A percentile compares a stretch with the other conserved stretches of the same genome.
Conservation (phyloP, 73 alveolate species). For the Tetrahymena thermophila region DNA sequence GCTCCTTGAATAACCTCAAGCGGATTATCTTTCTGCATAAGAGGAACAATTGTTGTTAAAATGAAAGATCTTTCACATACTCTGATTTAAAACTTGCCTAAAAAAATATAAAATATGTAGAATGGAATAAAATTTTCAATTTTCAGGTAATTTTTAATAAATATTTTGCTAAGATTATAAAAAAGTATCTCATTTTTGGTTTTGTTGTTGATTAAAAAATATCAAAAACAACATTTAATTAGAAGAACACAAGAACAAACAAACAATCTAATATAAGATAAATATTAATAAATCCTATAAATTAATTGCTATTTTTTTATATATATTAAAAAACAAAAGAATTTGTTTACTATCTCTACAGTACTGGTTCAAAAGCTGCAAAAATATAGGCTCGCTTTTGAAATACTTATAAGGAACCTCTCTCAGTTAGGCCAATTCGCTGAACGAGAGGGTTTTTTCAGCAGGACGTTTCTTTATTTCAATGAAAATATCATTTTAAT, state of each 20-base stretch:
- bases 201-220: neutral
- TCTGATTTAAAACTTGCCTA: constrained; percentile 34
- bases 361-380: constrained; percentile 14
- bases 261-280: neutral
- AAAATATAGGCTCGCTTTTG: constrained; percentile 18
- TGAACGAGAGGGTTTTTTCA: constrained; percentile 20
- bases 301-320: neutral
- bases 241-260: neutral
- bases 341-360: constrained; percentile 31
- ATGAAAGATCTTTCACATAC: constrained; percentile 42
- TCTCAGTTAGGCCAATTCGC: constrained; percentile 32
- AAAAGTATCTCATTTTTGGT: neutral
- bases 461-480: constrained; percentile 36
- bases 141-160: too few relatives aligned
- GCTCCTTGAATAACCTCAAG: constrained; percentile 22
- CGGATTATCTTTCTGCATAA: constrained; percentile 26
- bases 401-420: constrained; percentile 22
- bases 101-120: neutral
- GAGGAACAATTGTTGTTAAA: constrained; percentile 39
- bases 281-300: too few relatives aligned
- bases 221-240: neutral
- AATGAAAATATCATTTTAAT: constrained; percentile 17
- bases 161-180: too few relatives aligned
- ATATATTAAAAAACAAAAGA: neutral
- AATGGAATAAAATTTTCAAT: neutral